phyloP scores from a whole-genome alignment of 768 basidiomycete genomes.

The Lactarius hengduanensis region DNA sequence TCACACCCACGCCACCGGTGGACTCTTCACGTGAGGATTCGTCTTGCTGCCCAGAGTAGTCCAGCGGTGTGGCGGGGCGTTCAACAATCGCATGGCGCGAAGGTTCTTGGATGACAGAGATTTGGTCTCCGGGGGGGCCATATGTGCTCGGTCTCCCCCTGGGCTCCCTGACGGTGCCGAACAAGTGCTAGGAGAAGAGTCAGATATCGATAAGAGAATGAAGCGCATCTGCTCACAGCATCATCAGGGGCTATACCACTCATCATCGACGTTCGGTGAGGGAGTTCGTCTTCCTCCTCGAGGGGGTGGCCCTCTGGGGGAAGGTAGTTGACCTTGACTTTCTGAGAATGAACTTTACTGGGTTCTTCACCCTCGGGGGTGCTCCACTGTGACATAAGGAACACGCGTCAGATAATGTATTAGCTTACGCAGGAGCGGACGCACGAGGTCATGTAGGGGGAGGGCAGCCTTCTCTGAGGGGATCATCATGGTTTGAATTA shows the following conservation, averaged over 20 bases:
- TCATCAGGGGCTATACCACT: conserved; percentile 25
- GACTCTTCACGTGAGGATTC: conserved; percentile 35
- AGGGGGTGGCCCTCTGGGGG: conserved; percentile 82
- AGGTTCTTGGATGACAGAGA: conserved; percentile 21
- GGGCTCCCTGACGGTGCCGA: conserved; percentile 24
- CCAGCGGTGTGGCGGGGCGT: conserved; percentile 50
- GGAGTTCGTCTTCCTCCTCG: conserved; percentile 66
- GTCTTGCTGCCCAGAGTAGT: conserved; percentile 49
- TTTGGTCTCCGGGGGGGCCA: conserved; percentile 29
- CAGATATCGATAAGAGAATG: conserved; percentile 4
- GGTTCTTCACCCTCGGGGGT: conserved; percentile 52
- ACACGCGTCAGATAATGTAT: conserved; percentile 15
- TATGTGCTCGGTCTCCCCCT: conserved; percentile 27
- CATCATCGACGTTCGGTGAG: conserved; percentile 26
- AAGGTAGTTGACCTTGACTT: conserved; percentile 87
- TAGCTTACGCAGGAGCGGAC: conserved; percentile 36
- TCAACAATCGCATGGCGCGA: conserved; percentile 27
- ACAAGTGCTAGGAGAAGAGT: conserved; percentile 20
- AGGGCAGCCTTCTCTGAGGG: conserved; percentile 83
- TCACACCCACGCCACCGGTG: conserved; percentile 37
- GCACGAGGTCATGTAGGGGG: conserved; percentile 79
- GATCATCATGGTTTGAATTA: conserved; percentile 94
- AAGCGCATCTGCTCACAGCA: conserved; percentile 12
- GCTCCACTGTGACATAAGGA: conserved; percentile 53
- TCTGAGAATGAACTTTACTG: conserved; percentile 85